Evolutionary conservation across 148 eudicot genomes (phyloP), one percentile per base, ranked within the genome.

Genomic region (Persicaria tinctoria): DNA sequence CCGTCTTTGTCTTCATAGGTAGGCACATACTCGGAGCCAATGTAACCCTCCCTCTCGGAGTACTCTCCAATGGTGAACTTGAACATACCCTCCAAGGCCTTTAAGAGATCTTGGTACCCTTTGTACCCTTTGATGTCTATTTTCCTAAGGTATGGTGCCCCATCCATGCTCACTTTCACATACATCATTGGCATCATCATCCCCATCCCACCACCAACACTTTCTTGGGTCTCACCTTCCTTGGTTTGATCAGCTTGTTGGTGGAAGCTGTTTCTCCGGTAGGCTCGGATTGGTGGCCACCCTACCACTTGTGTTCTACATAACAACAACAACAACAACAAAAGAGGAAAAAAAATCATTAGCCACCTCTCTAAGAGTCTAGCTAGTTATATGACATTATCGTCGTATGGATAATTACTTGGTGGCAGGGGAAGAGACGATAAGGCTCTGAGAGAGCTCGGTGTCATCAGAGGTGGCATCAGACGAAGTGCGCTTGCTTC

Each of bases 81-180:
- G 55, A 76, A 76, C 78, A 76, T 76, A 16, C 49, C 17, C 49
- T 76, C 78, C 46, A 76, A 48, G 32, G 72, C 72, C 32, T 27
- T 51, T 16, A 76, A 51, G 13, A 76, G 16, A 48, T 76, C 72
- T 14, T 57, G 47, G 27, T 76, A 76, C 16, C 78, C 78, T 54
- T 76, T 76, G 32, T 66, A 64, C 4, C 50, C 56, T 5, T 64
- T 76, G 17, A 76, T 50, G 51, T 76, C 78, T 38, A 76, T 76
- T 50, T 76, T 76, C 41, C 78, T 76, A 6, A 76, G 68, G 32
- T 63, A 76, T n/a, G 78, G 78, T 32, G 78, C 78, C 1, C 78
- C 78, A 51, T 76, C 78, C 78, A 76, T 76, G 73, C 78, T 76
- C 5, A 76, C 78, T 51, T 76, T 76, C 57, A 76, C 78, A 51